Conservation (phyloP, 176 grass and related monocot genomes). For the Musa acuminata region DNA sequence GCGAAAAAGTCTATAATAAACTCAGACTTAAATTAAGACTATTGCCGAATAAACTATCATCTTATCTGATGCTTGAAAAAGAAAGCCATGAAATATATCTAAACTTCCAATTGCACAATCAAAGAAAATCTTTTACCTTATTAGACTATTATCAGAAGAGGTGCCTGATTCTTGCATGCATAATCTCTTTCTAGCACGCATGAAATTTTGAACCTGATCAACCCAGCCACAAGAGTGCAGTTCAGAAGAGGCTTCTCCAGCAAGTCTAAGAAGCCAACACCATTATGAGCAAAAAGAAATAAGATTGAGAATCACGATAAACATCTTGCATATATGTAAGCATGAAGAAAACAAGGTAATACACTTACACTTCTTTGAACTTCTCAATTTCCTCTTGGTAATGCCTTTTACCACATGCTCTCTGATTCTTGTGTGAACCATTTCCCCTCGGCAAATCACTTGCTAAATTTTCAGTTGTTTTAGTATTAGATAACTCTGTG, state of each 20-base stretch:
- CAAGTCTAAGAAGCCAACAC: constrained; percentile 38
- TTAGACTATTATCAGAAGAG: constrained; percentile 34
- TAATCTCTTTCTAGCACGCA: constrained; percentile 47
- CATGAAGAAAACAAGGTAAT: background rate
- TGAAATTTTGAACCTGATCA: constrained; percentile 60
- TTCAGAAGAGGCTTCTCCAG: constrained; percentile 44
- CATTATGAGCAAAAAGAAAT: constrained; percentile 1
- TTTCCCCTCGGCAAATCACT: constrained; percentile 24
- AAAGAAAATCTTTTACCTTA: constrained; percentile 42
- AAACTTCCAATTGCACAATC: constrained; percentile 16
- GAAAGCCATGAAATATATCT: constrained; percentile 10
- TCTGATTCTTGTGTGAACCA: constrained; percentile 25
- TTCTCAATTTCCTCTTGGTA: constrained; percentile 41
- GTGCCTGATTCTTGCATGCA: constrained; percentile 27
- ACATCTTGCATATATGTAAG: too few species aligned
- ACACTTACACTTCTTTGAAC: constrained; percentile 74
- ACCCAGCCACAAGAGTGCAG: constrained; percentile 62
- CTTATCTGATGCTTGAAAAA: background rate
- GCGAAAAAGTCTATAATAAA: too few species aligned
- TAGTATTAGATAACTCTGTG: constrained; percentile 15
- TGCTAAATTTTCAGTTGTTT: constrained; percentile 25
- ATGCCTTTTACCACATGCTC: constrained; percentile 16
- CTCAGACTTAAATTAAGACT: too few species aligned
- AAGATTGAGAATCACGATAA: background rate
- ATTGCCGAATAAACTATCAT: background rate